Evolutionary conservation across 306 rosid genomes (phyloP), one percentile per base, ranked within the genome.

Genomic region (Cicer judaicum): DNA sequence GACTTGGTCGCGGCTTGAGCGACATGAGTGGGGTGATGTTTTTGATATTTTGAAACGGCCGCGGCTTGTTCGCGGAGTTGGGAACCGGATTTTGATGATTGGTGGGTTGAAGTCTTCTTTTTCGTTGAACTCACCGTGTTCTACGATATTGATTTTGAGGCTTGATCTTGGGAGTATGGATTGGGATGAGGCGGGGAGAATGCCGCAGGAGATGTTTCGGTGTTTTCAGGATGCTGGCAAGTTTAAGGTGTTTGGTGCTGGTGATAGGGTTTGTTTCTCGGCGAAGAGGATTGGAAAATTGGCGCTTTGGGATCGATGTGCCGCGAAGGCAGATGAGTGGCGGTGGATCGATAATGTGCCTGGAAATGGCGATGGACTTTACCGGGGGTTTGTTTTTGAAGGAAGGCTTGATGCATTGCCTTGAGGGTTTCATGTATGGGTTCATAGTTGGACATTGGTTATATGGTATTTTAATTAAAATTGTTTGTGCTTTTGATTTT

Each of bases 161-260:
- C 85, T 93, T 65, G 94, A 89, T 68, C 81, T 93, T 73, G 92
- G 84, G 10, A 74, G 73, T 8, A 62, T 87, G 87, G 92, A 87
- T 70, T 93, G 98, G 97, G 94, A 93, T 13, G 92, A 91, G 69
- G 96, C 97, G 0, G 94, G 92, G 11, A 81, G 96, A 19, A 93
- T 93, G 98, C 96, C 98, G 2, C 54, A 36, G 16, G 94, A 88
- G 13, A 89, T 93, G 91, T 93, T 91, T 40, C 69, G 48, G 83
- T 86, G 90, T 75, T 93, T 93, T 73, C 92, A 86, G 41, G 96
- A 90, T 72, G 84, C 90, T 1, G 85, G 88, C 61, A 93, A 93
- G 88, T 90, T 88, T 74, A 93, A 91, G 83, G 96, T 89, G 34
- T 93, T 93, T 8, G 97, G 97, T 0, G 87, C 85, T 1, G 92